Evolutionary conservation across 768 basidiomycete species (phyloP), one percentile per base, ranked within the genome.

Genomic region (Russula emetica): DNA sequence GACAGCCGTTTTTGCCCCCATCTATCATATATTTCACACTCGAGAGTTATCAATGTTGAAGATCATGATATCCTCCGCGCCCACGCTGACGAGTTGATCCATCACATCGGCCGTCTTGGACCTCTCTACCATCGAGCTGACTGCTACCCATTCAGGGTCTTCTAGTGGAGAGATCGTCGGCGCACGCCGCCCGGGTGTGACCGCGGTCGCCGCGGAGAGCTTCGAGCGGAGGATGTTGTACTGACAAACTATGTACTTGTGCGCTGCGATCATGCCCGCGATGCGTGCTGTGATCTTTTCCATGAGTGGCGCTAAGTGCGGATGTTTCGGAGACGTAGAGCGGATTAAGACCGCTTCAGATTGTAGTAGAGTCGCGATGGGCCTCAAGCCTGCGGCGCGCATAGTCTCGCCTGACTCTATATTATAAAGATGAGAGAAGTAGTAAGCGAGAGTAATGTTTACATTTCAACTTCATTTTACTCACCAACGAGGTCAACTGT

Each of bases 381-480:
- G 86, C 73, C 91, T 91, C 60, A 98, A 80, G 42, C 96, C 97
- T 0, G 95, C 95, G 28, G 96, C 97, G 38, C 96, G 92, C 97
- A 99, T 99, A 9, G 97, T 99, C 71, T 99, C 97, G 49, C 97
- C 97, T 20, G 96, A 99, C 77, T 98, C 96, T 95, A 72, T 16
- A 22, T 11, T 6, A n/a, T n/a, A n/a, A 24, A 13, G 8, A 26
- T 5, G 53, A 34, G 44, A 47, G n/a, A 10, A n/a, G 45, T 22
- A 38, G 38, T n/a, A n/a, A n/a, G 7, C 20, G 8, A 32, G 34
- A 34, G 30, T 1, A 9, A 32, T 13, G 11, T 16, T 16, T 40
- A 18, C 7, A 34, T 34, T 11, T 34, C 10, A 32, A 9, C 32
- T 2, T 10, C 22, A 4, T 3, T n/a, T 8, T 56, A 79, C 86